These are phyloP conservation scores for Zostera marina DNA, from an alignment of 116 monocot genomes.

Conservation along the genomic window DNA sequence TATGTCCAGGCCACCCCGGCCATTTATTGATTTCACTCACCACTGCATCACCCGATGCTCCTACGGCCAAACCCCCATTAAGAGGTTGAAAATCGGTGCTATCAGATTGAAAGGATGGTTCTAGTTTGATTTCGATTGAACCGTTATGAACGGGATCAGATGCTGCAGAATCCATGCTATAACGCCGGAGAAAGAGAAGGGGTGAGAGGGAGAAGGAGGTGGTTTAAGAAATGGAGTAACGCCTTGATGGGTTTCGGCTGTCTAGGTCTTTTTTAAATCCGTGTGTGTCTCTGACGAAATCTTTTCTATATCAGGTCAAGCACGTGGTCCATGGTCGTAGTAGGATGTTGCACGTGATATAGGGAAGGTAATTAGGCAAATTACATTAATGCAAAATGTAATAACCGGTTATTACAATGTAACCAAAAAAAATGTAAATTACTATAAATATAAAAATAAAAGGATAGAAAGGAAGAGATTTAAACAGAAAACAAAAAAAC, in stretches of 20 bases:
- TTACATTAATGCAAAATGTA: no score
- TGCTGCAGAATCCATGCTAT: background rate
- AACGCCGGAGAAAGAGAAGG: background rate
- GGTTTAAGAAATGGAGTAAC: background rate
- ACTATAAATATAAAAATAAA: no score
- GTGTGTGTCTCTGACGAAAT: no score
- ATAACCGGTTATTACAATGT: no score
- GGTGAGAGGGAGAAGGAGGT: background rate
- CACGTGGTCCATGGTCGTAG: no score
- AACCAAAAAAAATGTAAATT: no score
- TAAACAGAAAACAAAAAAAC: no score
- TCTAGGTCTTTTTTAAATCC: no score
- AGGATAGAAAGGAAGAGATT: no score
- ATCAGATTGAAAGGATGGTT: background rate
- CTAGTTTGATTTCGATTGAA: background rate
- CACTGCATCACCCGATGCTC: background rate
- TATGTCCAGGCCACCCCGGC: conserved; percentile 76
- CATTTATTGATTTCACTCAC: conserved; percentile 20
- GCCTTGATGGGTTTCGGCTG: background rate
- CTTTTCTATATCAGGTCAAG: no score
- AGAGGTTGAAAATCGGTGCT: background rate
- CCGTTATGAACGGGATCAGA: background rate
- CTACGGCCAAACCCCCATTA: background rate
- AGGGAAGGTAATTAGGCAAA: no score
- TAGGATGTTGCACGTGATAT: no score